Evolutionary conservation across 176 grass and related monocot species (phyloP), one percentile per base, ranked within the genome.

Genomic region (Microstegium vimineum): DNA sequence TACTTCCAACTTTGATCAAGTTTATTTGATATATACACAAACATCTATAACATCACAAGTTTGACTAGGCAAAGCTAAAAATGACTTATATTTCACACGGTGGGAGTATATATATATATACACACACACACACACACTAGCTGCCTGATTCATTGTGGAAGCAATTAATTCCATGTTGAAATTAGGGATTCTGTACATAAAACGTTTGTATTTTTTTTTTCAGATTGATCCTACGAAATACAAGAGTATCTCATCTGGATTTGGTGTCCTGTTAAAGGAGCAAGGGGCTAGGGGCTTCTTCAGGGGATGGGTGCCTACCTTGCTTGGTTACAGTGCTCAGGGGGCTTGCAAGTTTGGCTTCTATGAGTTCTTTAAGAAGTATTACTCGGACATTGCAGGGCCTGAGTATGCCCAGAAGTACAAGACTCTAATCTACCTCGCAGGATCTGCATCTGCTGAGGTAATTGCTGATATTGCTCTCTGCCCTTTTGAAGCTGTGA

Each of bases 331-430:
- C 85, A 92, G 90, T 66, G 96, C 93, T 18, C 93, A 99, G 72
- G 96, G 96, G 30, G 96, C 96, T 31, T 99, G 96, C 90, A 99
- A 95, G 81, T 94, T 87, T 65, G 96, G 96, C 10, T 99, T 99
- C 77, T 99, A 99, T 1, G 96, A 99, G 79, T 94, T 92, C 91
- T 99, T 99, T 69, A 99, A 99, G 96, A 99, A 99, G 91, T 92
- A 93, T 30, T 99, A 99, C 89, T 95, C 96, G 8, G 96, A 99
- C 57, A 90, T 99, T 79, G 96, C 85, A 27, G 96, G 96, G 33
- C 93, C 96, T 75, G 96, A 99, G 64, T 87, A 90, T 81, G 93
- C 96, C 54, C 32, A 57, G 0, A 99, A 99, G 85, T 99, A 99
- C 88, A 95, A 99, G 93, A 99, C 96, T 40, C 76, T 99, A 5